phyloP scores from a whole-genome alignment of 1,284 basidiomycete species.

The Apiotrichum brassicae region DNA sequence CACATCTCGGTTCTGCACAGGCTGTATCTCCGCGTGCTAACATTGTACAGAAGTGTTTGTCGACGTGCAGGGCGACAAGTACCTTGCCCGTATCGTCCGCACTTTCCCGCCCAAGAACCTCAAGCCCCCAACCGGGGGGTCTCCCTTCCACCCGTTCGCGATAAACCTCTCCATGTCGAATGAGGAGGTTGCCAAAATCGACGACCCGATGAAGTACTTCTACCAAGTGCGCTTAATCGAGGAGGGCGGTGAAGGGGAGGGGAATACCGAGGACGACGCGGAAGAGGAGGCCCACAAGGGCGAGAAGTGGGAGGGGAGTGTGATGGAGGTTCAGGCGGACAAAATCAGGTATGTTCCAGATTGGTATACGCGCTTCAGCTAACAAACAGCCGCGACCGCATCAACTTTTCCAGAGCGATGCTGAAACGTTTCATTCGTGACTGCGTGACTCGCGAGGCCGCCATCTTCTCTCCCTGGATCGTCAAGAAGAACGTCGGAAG shows the following conservation, averaged over 20 bases:
- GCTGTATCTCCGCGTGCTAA: too few species aligned
- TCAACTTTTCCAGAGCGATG: constrained; percentile 93
- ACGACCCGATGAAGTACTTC: constrained; percentile 75
- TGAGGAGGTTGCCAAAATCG: constrained; percentile 63
- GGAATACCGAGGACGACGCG: constrained; percentile 29
- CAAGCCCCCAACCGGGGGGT: constrained; percentile 46
- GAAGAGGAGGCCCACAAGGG: constrained; percentile 45
- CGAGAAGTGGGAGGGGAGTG: constrained; percentile 51
- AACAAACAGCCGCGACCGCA: constrained; percentile 70
- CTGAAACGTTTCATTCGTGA: constrained; percentile 92
- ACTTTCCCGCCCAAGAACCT: constrained; percentile 48
- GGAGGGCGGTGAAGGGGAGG: constrained; percentile 26
- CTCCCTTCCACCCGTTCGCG: constrained; percentile 53
- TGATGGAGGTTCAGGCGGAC: constrained; percentile 72
- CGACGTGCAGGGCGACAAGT: constrained; percentile 75
- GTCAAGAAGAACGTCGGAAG: constrained; percentile 78
- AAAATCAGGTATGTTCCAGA: constrained; percentile 62
- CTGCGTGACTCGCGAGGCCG: constrained; percentile 81
- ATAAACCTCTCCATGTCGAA: constrained; percentile 68
- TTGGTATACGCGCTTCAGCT: neutral
- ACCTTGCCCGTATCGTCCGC: constrained; percentile 44
- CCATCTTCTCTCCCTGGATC: constrained; percentile 88
- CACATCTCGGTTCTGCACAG: neutral
- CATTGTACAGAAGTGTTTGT: constrained; percentile 63
- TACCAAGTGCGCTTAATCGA: constrained; percentile 74